A percentile compares a stretch with the other conserved stretches of the same genome.
These are phyloP conservation scores for Bauhinia variegata DNA, from an alignment of 306 rosid species.

Conservation along the genomic window DNA sequence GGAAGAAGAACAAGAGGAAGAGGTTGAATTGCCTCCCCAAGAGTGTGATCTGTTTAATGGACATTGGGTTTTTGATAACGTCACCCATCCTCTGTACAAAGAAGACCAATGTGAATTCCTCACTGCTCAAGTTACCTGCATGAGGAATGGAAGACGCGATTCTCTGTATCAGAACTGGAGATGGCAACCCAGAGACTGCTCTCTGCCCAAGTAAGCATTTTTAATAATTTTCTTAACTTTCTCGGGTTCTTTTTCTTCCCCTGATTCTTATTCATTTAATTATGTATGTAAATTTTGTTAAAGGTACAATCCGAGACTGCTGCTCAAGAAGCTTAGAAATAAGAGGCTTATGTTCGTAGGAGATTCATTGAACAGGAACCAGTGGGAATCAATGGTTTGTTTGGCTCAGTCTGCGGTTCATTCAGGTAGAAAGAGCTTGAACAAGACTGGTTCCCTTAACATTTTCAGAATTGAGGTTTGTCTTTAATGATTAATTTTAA, in stretches of 20 bases:
- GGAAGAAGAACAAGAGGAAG: conserved; percentile 40
- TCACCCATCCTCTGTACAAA: conserved; percentile 76
- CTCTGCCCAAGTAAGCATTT: conserved; percentile 71
- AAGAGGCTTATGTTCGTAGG: conserved; percentile 99
- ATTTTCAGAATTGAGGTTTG: conserved; percentile 75
- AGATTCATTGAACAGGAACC: conserved; percentile 91
- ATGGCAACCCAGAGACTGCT: conserved; percentile 92
- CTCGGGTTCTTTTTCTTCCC: neutral
- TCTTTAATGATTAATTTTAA: conserved; percentile 17
- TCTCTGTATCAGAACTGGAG: conserved; percentile 88
- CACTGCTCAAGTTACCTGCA: conserved; percentile 83
- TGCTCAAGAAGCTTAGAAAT: conserved; percentile 86
- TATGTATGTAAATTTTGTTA: neutral
- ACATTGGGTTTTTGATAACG: conserved; percentile 80
- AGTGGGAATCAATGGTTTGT: conserved; percentile 99
- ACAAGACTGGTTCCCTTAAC: conserved; percentile 71
- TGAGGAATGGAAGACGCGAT: conserved; percentile 87
- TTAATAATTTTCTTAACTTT: neutral
- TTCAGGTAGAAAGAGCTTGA: conserved; percentile 64
- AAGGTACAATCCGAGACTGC: conserved; percentile 83
- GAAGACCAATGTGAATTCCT: conserved; percentile 88
- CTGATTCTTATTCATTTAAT: conserved; percentile 11
- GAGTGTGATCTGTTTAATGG: conserved; percentile 89
- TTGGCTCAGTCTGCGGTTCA: conserved; percentile 77
- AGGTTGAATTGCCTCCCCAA: conserved; percentile 71